phyloP scores from a whole-genome alignment of 768 basidiomycete species.

The Phylloporus rhodoxanthus region DNA sequence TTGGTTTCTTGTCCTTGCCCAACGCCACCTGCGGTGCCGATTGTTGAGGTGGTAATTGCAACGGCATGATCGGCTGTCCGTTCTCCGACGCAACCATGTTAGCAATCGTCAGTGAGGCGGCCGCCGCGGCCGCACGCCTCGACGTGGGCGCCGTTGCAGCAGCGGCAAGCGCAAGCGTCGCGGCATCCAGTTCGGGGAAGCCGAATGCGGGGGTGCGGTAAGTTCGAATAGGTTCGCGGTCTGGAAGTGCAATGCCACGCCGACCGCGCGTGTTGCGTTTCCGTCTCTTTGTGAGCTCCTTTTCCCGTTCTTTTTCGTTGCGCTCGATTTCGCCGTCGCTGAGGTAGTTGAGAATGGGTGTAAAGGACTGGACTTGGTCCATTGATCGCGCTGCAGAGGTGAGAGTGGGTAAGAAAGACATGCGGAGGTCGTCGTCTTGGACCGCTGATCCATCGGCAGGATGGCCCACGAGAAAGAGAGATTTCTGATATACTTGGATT shows the following conservation, averaged over 20 bases:
- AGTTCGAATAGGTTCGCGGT: slow-evolving; percentile 88
- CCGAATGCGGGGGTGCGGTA: slow-evolving; percentile 85
- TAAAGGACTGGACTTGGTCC: slow-evolving; percentile 75
- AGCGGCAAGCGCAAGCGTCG: slow-evolving; percentile 59
- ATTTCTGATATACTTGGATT: slow-evolving; percentile 86
- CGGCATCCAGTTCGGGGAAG: slow-evolving; percentile 72
- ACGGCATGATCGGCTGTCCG: slow-evolving; percentile 50
- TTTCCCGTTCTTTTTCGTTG: slow-evolving; percentile 89
- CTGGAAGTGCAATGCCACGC: slow-evolving; percentile 78
- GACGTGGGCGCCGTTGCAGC: slow-evolving; percentile 65
- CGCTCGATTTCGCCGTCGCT: slow-evolving; percentile 85
- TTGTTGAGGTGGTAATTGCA: slow-evolving; percentile 40
- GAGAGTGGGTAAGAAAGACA: slow-evolving; percentile 83
- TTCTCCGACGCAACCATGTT: slow-evolving; percentile 93
- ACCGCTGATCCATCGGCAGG: slow-evolving; percentile 72
- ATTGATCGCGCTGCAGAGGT: slow-evolving; percentile 63
- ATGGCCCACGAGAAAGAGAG: slow-evolving; percentile 84
- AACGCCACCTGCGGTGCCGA: slow-evolving; percentile 26
- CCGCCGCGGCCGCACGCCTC: slow-evolving; percentile 80
- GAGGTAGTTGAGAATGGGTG: slow-evolving; percentile 85
- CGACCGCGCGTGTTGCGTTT: slow-evolving; percentile 80
- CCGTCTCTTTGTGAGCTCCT: slow-evolving; percentile 80
- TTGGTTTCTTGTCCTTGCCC: slow-evolving; percentile 62
- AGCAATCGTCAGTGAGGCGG: slow-evolving; percentile 78
- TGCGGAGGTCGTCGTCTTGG: slow-evolving; percentile 86